Conservation (phyloP, 768 basidiomycete genomes). For the Infundibulicybe gibba region DNA sequence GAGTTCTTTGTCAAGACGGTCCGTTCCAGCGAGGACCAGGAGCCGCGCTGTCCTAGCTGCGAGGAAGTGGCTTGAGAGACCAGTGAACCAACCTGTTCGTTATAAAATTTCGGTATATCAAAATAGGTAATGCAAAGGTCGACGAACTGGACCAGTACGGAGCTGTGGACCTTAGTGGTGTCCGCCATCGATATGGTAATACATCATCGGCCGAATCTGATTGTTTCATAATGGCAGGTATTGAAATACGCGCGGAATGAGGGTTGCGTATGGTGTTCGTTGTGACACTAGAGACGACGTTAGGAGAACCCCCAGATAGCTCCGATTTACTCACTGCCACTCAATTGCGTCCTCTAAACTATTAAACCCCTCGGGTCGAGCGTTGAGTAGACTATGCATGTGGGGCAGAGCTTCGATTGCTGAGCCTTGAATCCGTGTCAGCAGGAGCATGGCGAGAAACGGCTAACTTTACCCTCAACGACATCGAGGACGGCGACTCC, state of each 20-base stretch:
- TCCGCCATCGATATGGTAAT: conserved; percentile 70
- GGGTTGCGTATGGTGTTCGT: conserved; percentile 82
- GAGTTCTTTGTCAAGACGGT: conserved; percentile 86
- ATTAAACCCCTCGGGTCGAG: conserved; percentile 82
- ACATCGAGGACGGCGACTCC: conserved; percentile 86
- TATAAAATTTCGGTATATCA: background rate
- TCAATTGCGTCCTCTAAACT: conserved; percentile 83
- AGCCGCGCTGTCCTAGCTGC: conserved; percentile 76
- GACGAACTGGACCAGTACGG: conserved; percentile 85
- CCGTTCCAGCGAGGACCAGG: conserved; percentile 88
- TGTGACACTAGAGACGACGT: conserved; percentile 47
- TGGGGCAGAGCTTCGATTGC: conserved; percentile 90
- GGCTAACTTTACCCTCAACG: conserved; percentile 63
- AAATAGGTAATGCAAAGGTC: background rate
- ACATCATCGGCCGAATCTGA: conserved; percentile 36
- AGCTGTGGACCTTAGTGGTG: conserved; percentile 78
- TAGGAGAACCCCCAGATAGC: background rate
- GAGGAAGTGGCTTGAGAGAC: conserved; percentile 79
- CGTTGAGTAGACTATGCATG: conserved; percentile 86
- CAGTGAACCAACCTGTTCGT: conserved; percentile 81
- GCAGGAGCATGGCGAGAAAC: background rate
- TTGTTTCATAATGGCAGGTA: conserved; percentile 67
- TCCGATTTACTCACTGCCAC: conserved; percentile 78
- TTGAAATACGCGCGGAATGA: conserved; percentile 82
- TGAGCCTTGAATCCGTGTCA: conserved; percentile 52